Evolutionary conservation across 2,329 filamentous ascomycete species (phyloP), one percentile per base, ranked within the genome.

Genomic region (Aspergillus pseudonomiae): DNA sequence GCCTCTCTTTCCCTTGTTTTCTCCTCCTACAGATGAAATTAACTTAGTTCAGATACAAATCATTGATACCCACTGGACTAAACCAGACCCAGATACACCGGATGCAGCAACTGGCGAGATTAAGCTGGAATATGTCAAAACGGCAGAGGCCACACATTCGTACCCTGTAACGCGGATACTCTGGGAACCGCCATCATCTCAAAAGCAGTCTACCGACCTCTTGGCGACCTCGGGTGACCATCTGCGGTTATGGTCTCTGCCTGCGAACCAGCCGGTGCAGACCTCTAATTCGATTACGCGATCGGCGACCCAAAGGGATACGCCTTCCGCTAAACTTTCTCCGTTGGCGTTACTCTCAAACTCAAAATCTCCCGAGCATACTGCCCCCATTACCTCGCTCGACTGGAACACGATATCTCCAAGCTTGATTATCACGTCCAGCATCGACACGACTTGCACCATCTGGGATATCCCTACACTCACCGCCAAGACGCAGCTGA

Each of bases 391-490:
- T 63, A 99, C 95, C 1, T 97, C 94, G 19, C 84, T 99, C 54
- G 95, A 99, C 77, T 99, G 95, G 95, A 99, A 99, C 74, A 96
- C 92, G 1, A 90, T 99, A 59, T 97, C 93, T 28, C 95, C 95
- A 0, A 97, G 94, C 77, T 84, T 99, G 60, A 99, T 99, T 75
- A 99, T 99, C 73, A 99, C 95, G 1, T 97, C 94, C 4, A 98
- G 94, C 77, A 99, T 99, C 74, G 95, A 99, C 75, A 99, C 95
- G 1, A 99, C 95, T 6, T 99, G 95, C 80, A 99, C 95, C 5
- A 99, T 99, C 69, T 99, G 95, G 95, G 95, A 99, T 77, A 99
- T 99, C 61, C 95, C 95, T 4, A 97, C 95, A 1, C 84, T 99
- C 66, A 99, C 95, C 0, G 95, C 95, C 59, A 99, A 99, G 81